Percentiles rank a stretch among this genome's conserved stretches.
These are phyloP conservation scores for Elaeis guineensis DNA, from an alignment of 176 grass and related monocot genomes.

Conservation along the genomic window DNA sequence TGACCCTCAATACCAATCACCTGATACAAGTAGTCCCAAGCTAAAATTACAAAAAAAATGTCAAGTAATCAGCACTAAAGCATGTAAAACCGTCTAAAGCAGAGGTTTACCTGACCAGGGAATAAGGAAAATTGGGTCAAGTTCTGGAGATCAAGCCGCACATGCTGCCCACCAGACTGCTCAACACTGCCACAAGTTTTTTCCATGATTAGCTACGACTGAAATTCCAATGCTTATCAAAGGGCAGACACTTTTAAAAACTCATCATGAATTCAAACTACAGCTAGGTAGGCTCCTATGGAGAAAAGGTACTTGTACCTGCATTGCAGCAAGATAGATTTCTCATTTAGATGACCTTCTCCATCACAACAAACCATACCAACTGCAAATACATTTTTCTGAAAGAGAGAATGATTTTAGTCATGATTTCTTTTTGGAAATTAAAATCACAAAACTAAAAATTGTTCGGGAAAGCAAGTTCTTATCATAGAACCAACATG, in stretches of 20 bases:
- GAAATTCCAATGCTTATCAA: neutral
- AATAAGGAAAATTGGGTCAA: conserved; percentile 79
- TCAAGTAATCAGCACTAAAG: neutral
- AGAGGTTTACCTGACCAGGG: conserved; percentile 61
- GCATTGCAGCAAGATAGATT: conserved; percentile 89
- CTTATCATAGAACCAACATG: too few relatives aligned
- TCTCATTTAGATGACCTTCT: conserved; percentile 93
- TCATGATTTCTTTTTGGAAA: neutral
- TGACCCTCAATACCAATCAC: conserved; percentile 76
- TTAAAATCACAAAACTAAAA: neutral
- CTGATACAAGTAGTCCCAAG: conserved; percentile 19
- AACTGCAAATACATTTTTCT: conserved; percentile 88
- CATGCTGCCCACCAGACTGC: conserved; percentile 62
- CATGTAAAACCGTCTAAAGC: neutral
- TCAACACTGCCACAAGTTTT: conserved; percentile 43
- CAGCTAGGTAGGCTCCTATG: neutral
- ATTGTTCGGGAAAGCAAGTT: neutral
- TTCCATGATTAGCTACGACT: conserved; percentile 5
- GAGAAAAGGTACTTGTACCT: conserved; percentile 38
- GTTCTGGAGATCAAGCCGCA: conserved; percentile 76
- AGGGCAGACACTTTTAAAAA: too few relatives aligned
- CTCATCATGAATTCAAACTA: too few relatives aligned
- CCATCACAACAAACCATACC: conserved; percentile 86
- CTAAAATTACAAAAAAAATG: conserved; percentile 1
- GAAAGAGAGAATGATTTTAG: conserved; percentile 18